These are phyloP conservation scores for Aspergillus nanangensis DNA, from an alignment of 495 filamentous ascomycete species.

Conservation along the genomic window DNA sequence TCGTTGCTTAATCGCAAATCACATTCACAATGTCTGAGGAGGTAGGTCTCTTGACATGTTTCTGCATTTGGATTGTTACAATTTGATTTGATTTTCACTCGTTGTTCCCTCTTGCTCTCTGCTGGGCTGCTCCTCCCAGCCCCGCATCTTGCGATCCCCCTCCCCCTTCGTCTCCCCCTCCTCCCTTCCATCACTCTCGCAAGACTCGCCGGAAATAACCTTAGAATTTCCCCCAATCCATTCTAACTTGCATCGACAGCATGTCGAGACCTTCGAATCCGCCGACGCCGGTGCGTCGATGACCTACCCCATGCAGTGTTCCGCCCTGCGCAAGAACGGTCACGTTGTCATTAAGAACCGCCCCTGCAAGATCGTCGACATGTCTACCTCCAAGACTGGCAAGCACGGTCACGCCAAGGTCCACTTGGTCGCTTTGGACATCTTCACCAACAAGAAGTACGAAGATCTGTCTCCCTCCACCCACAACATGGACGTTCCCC, in stretches of 20 bases:
- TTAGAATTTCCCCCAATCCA: background rate
- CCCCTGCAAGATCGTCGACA: conserved; percentile 99
- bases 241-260: conserved; percentile 50
- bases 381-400: conserved; percentile 99
- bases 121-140: conserved; percentile 16
- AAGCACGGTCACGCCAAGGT: conserved; percentile 99
- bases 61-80: background rate
- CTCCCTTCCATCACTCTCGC: conserved; percentile 2
- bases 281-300: conserved; percentile 89
- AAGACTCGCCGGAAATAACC: no score
- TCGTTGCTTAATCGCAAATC: conserved; percentile 13
- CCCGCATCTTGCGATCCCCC: conserved; percentile 32
- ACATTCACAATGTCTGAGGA: conserved; percentile 42
- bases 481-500: conserved; percentile 99
- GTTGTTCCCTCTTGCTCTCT: conserved; percentile 6
- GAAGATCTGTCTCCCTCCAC: conserved; percentile 99
- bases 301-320: conserved; percentile 98
- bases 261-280: conserved; percentile 85
- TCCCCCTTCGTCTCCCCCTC: conserved; percentile 10
- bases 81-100: conserved; percentile 1
- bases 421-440: conserved; percentile 93
- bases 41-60: conserved; percentile 22
- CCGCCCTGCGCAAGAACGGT: conserved; percentile 97
- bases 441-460: conserved; percentile 99
- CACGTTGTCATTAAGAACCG: conserved; percentile 96